Evolutionary conservation across 768 basidiomycete genomes (phyloP), one percentile per base, ranked within the genome.

Genomic region (Rhodosporidiobolus sp.): DNA sequence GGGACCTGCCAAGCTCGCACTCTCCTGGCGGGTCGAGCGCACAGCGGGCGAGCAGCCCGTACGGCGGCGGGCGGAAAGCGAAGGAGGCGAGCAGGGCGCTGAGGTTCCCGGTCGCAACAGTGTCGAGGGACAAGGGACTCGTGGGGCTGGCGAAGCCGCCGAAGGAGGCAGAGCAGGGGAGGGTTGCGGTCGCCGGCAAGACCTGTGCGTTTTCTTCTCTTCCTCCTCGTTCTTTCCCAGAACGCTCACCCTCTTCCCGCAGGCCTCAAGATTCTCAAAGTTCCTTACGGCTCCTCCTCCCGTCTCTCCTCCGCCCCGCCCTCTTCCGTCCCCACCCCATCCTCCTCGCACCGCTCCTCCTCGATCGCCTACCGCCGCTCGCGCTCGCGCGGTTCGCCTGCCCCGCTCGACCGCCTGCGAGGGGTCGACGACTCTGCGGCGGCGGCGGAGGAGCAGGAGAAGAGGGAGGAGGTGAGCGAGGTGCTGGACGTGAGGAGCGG

Each of bases 181-280:
- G 70, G 4, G 74, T 76, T 5, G 74, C 67, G 14, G 74, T 76
- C 1, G 74, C 68, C 5, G 74, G 74, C 14, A 76, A 72, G 56
- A 56, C 65, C 20, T 69, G 70, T 65, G 7, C 46, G 72, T 55
- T 24, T 35, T 4, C 32, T 26, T 26, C n/a, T 55, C 26, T 56
- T 30, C 19, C 4, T 46, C n/a, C 46, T 50, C 5, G 17, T 43
- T 7, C 7, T 28, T 63, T 24, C 34, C n/a, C n/a, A n/a, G n/a
- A n/a, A n/a, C n/a, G n/a, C n/a, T 46, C 28, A 30, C 38, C 11
- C 26, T 45, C 35, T 24, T 52, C 32, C 20, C 53, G 17, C 50
- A 73, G 72, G 32, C 19, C 61, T 75, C 45, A 69, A 63, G 50
- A 49, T 76, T 32, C 65, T 76, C 46, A 63, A 57, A 32, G 65